Conservation (phyloP, 495 filamentous ascomycete genomes). For the Penicillium goetzii region DNA sequence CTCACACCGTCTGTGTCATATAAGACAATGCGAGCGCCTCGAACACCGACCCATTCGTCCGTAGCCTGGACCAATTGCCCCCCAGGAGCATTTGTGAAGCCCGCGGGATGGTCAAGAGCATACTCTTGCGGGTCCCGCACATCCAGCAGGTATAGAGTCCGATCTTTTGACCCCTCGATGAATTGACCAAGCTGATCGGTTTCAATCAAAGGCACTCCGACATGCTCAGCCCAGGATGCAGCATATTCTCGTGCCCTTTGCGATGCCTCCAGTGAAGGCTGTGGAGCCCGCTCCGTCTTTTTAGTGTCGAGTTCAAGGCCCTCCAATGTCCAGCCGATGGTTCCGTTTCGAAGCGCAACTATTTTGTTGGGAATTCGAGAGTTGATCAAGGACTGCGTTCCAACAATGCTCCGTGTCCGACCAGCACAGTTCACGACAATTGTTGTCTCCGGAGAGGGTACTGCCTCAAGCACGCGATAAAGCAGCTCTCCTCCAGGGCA, state of each 20-base stretch:
- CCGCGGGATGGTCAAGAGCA: constrained; percentile 20
- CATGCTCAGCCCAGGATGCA: constrained; percentile 23
- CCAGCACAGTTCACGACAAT: constrained; percentile 36
- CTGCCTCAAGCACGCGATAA: constrained; percentile 32
- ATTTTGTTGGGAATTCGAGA: constrained; percentile 30
- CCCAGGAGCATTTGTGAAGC: constrained; percentile 34
- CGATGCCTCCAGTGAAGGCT: constrained; percentile 22
- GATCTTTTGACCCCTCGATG: constrained; percentile 13
- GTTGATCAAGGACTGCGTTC: constrained; percentile 32
- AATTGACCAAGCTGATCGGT: constrained; percentile 9
- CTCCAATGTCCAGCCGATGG: constrained; percentile 36
- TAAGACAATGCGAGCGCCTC: constrained; percentile 31
- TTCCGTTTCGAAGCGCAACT: constrained; percentile 33
- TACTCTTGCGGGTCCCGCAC: constrained; percentile 34
- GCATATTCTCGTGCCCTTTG: constrained; percentile 23
- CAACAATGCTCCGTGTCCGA: constrained; percentile 34
- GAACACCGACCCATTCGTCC: constrained; percentile 34
- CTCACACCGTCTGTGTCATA: constrained; percentile 33
- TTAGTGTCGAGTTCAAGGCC: constrained; percentile 25
- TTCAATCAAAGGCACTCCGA: constrained; percentile 19
- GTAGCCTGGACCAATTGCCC: constrained; percentile 36
- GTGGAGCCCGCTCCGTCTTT: constrained; percentile 17
- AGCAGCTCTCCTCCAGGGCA: constrained; percentile 34
- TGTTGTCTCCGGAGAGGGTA: constrained; percentile 28
- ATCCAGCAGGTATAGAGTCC: constrained; percentile 30